Percentiles rank a stretch among this genome's conserved stretches.
phyloP scores from a whole-genome alignment of 768 basidiomycete genomes.

The Crepidotus variabilis region DNA sequence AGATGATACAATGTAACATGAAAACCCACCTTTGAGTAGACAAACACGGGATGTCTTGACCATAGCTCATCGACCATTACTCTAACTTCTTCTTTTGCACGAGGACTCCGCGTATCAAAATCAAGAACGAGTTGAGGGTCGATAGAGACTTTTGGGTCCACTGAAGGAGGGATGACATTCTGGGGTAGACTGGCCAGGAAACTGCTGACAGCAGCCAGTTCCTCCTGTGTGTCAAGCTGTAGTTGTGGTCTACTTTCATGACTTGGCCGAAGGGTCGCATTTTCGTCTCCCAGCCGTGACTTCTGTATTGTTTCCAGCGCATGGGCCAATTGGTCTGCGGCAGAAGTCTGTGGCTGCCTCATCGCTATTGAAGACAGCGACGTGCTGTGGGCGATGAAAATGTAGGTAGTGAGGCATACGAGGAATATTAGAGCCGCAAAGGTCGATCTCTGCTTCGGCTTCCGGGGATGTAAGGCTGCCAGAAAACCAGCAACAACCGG shows the following conservation, averaged over 20 bases:
- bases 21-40: slow-evolving; percentile 63
- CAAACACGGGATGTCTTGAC: slow-evolving; percentile 68
- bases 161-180: slow-evolving; percentile 65
- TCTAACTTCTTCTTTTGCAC: slow-evolving; percentile 57
- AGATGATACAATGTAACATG: neutral
- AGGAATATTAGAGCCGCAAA: slow-evolving; percentile 52
- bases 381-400: slow-evolving; percentile 48
- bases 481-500: slow-evolving; percentile 23
- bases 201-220: slow-evolving; percentile 70
- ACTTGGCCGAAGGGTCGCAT: slow-evolving; percentile 16
- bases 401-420: slow-evolving; percentile 47
- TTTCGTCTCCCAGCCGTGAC: slow-evolving; percentile 22
- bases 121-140: slow-evolving; percentile 82
- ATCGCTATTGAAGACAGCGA: slow-evolving; percentile 27
- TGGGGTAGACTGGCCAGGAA: slow-evolving; percentile 73
- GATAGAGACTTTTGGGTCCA: slow-evolving; percentile 62
- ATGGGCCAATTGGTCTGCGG: slow-evolving; percentile 30
- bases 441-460: slow-evolving; percentile 49
- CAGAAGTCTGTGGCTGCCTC: slow-evolving; percentile 22
- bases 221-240: slow-evolving; percentile 48
- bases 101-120: slow-evolving; percentile 70
- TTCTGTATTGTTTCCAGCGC: slow-evolving; percentile 36
- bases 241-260: slow-evolving; percentile 34
- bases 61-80: slow-evolving; percentile 64
- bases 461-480: slow-evolving; percentile 35